Conservation (phyloP, 495 filamentous ascomycete species). For the Chaetomidium leptoderma region DNA sequence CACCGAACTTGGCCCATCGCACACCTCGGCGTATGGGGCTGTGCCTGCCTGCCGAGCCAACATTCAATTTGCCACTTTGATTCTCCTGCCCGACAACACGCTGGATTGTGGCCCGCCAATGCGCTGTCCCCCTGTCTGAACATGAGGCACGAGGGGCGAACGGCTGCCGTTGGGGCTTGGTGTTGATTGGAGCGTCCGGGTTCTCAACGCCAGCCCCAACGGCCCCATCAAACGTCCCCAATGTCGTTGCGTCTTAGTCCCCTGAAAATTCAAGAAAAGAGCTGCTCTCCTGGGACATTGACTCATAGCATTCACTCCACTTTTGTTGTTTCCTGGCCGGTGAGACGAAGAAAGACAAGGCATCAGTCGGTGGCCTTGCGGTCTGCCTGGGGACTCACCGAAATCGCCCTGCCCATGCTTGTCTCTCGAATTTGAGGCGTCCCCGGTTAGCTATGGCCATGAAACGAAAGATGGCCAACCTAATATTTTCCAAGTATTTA, state of each 20-base stretch:
- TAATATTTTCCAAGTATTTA: background rate
- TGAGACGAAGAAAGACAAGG: constrained; percentile 13
- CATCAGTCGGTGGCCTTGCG: constrained; percentile 18
- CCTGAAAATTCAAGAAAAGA: background rate
- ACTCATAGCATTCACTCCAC: constrained; percentile 19
- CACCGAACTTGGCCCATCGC: background rate
- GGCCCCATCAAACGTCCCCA: background rate
- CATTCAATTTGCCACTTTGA: background rate
- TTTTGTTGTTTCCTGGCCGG: constrained; percentile 10
- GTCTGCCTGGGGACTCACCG: constrained; percentile 25
- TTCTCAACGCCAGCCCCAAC: background rate
- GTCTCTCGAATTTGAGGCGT: constrained; percentile 5
- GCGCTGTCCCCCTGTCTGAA: background rate
- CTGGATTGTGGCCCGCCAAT: background rate
- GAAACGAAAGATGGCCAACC: background rate
- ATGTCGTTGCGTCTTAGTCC: too few relatives aligned
- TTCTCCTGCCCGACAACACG: background rate
- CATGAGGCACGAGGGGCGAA: background rate
- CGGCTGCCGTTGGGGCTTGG: background rate
- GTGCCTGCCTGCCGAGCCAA: background rate
- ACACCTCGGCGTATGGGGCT: background rate
- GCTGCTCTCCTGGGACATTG: constrained; percentile 9
- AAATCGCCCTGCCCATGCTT: constrained; percentile 6
- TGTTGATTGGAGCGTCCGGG: background rate
- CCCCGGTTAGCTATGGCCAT: background rate